Conservation (phyloP, 345 rosid species). For the Hibiscus syriacus region DNA sequence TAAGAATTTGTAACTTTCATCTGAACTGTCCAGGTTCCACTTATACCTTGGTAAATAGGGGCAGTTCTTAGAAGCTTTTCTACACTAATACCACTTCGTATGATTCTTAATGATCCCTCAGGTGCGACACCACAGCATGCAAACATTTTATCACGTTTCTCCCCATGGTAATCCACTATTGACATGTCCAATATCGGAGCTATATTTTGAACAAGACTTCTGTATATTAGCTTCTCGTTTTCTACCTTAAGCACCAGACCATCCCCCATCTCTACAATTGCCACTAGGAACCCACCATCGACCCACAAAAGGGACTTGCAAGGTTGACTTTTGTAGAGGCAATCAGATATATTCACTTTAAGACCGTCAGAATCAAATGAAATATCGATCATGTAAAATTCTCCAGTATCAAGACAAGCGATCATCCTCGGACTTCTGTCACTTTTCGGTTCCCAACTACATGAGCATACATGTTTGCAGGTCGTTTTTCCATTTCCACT, state of each 20-base stretch:
- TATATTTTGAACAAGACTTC: conserved; percentile 71
- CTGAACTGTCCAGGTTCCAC: conserved; percentile 82
- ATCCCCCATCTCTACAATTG: conserved; percentile 91
- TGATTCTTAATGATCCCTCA: conserved; percentile 90
- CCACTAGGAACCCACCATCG: conserved; percentile 70
- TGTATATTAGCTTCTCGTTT: conserved; percentile 47
- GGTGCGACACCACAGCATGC: conserved; percentile 97
- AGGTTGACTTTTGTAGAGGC: conserved; percentile 72
- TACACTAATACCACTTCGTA: conserved; percentile 74
- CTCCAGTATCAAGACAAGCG: conserved; percentile 80
- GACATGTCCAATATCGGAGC: conserved; percentile 94
- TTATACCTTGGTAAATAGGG: conserved; percentile 84
- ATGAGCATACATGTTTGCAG: conserved; percentile 64
- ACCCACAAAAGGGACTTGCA: conserved; percentile 90
- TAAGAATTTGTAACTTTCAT: conserved; percentile 66
- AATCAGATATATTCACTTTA: conserved; percentile 59
- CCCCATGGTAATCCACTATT: conserved; percentile 74
- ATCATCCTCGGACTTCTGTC: conserved; percentile 60
- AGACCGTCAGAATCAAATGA: conserved; percentile 37
- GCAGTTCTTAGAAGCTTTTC: conserved; percentile 84
- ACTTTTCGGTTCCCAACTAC: conserved; percentile 92
- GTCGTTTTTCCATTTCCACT: conserved; percentile 36
- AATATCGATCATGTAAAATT: conserved; percentile 72
- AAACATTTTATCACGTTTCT: conserved; percentile 84
- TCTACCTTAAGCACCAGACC: conserved; percentile 76